Conservation (phyloP, 2,329 filamentous ascomycete species). For the Sporothrix euskadiensis region DNA sequence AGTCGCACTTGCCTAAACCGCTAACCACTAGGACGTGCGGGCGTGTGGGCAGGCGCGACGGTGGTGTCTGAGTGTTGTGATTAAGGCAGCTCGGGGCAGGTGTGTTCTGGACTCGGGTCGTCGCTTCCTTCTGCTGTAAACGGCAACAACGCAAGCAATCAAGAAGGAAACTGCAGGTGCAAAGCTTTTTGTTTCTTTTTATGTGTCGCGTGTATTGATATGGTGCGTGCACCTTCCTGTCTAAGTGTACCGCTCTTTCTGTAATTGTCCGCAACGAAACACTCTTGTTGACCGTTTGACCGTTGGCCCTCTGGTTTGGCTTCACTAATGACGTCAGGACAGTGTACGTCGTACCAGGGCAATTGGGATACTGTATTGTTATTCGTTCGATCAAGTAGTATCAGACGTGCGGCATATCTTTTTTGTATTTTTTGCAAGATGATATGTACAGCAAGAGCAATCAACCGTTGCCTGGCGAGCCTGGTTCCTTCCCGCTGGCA, state of each 20-base stretch:
- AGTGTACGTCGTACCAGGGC: neutral
- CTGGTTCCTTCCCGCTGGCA: neutral
- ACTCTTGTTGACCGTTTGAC: neutral
- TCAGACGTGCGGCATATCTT: neutral
- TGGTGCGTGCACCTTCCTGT: neutral
- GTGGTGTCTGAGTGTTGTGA: neutral
- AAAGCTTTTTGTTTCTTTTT: slow-evolving; percentile 1
- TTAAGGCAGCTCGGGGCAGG: neutral
- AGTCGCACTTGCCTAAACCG: neutral
- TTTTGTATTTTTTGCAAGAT: neutral
- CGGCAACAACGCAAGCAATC: neutral
- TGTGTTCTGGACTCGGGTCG: neutral
- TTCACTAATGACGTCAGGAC: neutral
- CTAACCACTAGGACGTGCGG: neutral
- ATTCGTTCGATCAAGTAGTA: neutral
- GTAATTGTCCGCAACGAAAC: neutral
- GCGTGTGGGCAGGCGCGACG: neutral
- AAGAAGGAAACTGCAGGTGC: neutral
- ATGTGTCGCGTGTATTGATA: neutral
- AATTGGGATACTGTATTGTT: neutral
- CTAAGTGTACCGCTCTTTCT: no score
- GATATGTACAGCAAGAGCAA: neutral
- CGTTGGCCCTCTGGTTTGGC: neutral
- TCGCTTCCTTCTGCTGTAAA: neutral
- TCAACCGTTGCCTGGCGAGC: neutral